Evolutionary conservation across 129 eudicot species (phyloP), one percentile per base, ranked within the genome.

Genomic region (Helichrysum umbraculigerum): DNA sequence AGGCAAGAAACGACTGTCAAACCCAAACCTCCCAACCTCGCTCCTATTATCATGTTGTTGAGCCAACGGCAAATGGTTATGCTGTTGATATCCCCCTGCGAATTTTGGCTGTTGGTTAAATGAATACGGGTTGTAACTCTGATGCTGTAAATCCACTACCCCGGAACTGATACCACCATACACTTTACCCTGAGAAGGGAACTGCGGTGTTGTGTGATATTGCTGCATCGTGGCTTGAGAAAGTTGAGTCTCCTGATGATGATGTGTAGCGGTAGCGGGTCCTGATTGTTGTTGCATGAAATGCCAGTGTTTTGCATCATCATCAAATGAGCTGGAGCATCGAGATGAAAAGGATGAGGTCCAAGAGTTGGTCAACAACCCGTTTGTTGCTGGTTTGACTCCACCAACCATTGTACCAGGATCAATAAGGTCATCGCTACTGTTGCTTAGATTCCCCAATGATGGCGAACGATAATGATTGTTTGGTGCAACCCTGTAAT

Each of bases 251-350:
- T 73, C 85, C 25, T 81, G 88, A 66, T 71, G 71, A 22, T 20
- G 72, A 47, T 75, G 79, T 25, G 58, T 52, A 7, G 65, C 3
- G 16, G 71, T 19, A 20, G 85, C 39, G 16, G 78, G 71, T 32
- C 79, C 78, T 5, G 92, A 65, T 70, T 84, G 96, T 76, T 66
- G 83, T 81, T 84, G 91, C 81, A 83, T 84, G 78, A 81, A 42
- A 54, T 52, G 85, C 92, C 90, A 88, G 33, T 73, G 83, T 54
- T 85, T 86, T 67, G 86, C 39, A 66, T 88, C 86, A 8, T 84
- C 93, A 5, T 86, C 85, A 28, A 72, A 82, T 0, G 85, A 71
- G 70, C 68, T 69, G 22, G 72, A 76, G 56, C 73, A 51, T 47
- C 71, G 79, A 50, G 79, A 72, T 64, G 81, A 29, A 69, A 54